phyloP scores from a whole-genome alignment of 805 yeast species.

The Lipomyces yamadae region DNA sequence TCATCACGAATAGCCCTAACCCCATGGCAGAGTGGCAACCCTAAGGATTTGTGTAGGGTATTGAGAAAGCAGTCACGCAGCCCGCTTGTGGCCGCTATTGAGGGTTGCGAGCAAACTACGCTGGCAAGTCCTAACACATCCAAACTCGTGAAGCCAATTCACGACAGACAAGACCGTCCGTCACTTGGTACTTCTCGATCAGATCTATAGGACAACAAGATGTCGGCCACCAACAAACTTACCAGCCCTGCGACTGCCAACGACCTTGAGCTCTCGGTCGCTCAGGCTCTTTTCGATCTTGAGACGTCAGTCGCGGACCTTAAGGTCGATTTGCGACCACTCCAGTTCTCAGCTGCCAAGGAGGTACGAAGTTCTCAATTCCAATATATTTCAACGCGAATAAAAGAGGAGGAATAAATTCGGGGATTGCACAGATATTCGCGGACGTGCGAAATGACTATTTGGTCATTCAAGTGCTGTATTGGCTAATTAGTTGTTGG shows the following conservation, averaged over 20 bases:
- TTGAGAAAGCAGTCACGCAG: neutral
- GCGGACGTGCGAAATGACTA: neutral
- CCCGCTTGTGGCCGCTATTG: neutral
- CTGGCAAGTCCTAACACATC: neutral
- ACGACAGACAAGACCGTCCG: neutral
- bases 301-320: constrained; percentile 92
- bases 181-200: constrained; percentile 33
- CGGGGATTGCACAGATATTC: neutral
- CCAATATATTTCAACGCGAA: neutral
- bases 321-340: constrained; percentile 97
- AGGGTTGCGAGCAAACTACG: neutral
- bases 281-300: constrained; percentile 96
- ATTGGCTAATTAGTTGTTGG: constrained; percentile 3
- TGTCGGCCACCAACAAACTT: constrained; percentile 98
- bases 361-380: constrained; percentile 59
- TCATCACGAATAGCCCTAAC: neutral
- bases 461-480: constrained; percentile 6
- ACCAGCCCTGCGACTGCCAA: constrained; percentile 79
- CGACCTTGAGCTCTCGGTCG: constrained; percentile 99
- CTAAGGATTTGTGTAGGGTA: neutral
- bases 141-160: neutral
- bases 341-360: constrained; percentile 97
- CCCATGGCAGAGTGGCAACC: neutral
- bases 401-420: constrained; percentile 3
- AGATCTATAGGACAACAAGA: constrained; percentile 45